Conservation (phyloP, 768 basidiomycete species). For the Boletus sensibilis region DNA sequence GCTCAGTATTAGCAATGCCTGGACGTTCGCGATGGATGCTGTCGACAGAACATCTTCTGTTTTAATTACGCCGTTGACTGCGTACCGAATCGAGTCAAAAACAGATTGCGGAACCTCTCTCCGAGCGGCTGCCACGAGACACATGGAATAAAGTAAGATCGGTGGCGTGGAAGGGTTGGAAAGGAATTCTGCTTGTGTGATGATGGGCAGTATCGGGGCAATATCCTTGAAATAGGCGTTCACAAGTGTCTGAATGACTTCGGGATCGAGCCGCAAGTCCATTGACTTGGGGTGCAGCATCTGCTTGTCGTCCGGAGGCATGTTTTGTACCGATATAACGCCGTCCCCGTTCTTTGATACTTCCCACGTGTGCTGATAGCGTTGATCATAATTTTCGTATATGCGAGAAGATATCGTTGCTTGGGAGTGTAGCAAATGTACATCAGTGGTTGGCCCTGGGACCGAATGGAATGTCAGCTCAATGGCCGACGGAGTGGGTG, state of each 20-base stretch:
- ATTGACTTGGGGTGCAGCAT: slow-evolving; percentile 56
- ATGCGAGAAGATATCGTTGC: slow-evolving; percentile 79
- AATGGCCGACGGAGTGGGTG: slow-evolving; percentile 8
- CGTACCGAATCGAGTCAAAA: slow-evolving; percentile 87
- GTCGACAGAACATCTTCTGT: slow-evolving; percentile 89
- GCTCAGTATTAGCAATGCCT: slow-evolving; percentile 79
- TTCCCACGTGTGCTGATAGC: slow-evolving; percentile 87
- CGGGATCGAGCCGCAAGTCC: slow-evolving; percentile 73
- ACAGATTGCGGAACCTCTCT: slow-evolving; percentile 79
- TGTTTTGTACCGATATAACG: slow-evolving; percentile 77
- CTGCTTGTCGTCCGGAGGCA: slow-evolving; percentile 54
- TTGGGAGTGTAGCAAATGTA: slow-evolving; percentile 88
- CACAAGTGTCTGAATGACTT: slow-evolving; percentile 75
- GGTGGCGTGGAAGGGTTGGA: slow-evolving; percentile 69
- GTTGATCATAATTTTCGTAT: slow-evolving; percentile 84
- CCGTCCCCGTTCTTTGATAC: slow-evolving; percentile 84
- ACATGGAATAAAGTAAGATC: slow-evolving; percentile 90
- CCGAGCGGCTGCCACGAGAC: slow-evolving; percentile 84
- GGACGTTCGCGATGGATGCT: slow-evolving; percentile 81
- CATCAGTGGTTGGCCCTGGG: slow-evolving; percentile 82
- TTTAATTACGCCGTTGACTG: slow-evolving; percentile 85
- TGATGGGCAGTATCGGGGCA: slow-evolving; percentile 84
- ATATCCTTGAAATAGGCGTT: slow-evolving; percentile 93
- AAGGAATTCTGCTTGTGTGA: slow-evolving; percentile 87
- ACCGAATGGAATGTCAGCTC: slow-evolving; percentile 33